Percentiles rank a stretch among this genome's conserved stretches.
Evolutionary conservation across 2,329 filamentous ascomycete species (phyloP).

Genomic region (Diaporthe helianthi): DNA sequence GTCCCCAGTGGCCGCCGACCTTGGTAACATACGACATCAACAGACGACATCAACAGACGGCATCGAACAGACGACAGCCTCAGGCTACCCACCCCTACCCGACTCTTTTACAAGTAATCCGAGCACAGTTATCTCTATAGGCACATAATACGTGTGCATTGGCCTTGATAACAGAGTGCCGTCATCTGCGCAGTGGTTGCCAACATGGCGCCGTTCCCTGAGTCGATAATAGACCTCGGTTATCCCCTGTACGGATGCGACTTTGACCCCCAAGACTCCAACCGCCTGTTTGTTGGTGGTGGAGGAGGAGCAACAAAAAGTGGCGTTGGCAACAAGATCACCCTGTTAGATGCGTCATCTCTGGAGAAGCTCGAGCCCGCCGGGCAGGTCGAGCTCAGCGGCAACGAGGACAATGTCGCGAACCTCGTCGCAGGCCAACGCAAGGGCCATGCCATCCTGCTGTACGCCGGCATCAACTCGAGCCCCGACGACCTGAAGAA

Average conservation of each 20-base stretch:
- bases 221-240: constrained; percentile 71
- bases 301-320: constrained; percentile 84
- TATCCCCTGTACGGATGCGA: constrained; percentile 89
- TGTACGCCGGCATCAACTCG: constrained; percentile 86
- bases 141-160: neutral
- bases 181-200: neutral
- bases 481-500: constrained; percentile 73
- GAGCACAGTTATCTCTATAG: neutral
- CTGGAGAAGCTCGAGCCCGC: constrained; percentile 68
- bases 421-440: constrained; percentile 75
- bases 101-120: neutral
- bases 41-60: neutral
- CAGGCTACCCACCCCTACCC: neutral
- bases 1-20: neutral
- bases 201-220: constrained; percentile 47
- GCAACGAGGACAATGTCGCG: constrained; percentile 88
- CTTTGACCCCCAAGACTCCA: constrained; percentile 82
- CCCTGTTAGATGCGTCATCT: constrained; percentile 73
- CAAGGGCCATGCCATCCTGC: constrained; percentile 61
- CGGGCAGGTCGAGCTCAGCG: constrained; percentile 78
- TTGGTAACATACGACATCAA: neutral
- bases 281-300: constrained; percentile 80
- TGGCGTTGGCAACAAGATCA: constrained; percentile 87
- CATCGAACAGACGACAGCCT: neutral
- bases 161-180: neutral